Base-by-base conservation (phyloP, 805 yeast species). In the Debaryomyces prosopidis region DNA sequence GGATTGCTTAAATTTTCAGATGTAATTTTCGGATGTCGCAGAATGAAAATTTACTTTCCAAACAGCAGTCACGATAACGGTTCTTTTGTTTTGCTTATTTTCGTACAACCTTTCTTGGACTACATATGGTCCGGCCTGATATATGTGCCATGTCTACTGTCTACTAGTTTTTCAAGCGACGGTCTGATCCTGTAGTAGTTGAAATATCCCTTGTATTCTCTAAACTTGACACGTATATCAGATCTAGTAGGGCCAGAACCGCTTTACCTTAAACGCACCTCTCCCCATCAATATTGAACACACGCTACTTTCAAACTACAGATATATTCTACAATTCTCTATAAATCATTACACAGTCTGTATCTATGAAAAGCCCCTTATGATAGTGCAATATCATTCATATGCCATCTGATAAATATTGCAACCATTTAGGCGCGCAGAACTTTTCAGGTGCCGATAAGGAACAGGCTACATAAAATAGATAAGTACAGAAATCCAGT, bases 401-500 rank as follows among this genome's bases (percentile, higher is more conserved):
- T 7, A 14, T 2, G 33, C 33, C 16, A 30, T 30, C 16, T 30
- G 33, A 30, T 16, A 34, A 34, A 34, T 12, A 34, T 34, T 34
- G 37, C 37, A 34, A 18, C 37, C 37, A 34, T 34, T 18, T 34
- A 34, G 23, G 19, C 37, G 37, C 37, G 37, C 37, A 34, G 12
- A 34, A 3, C 7, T 23, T 18, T 18, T 19, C 43, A 31, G 43
- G 43, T 40, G 43, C 43, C 43, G 43, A 40, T 40, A 40, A 40
- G 43, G 14, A 40, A 18, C 6, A 30, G 14, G 37, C 16, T 30
- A 30, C 33, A 30, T 12, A 30, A 30, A n/a, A 30, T 30, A 30
- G 33, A 30, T 30, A 30, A 30, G 33, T 30, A 23, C 26, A 23
- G 6, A 23, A 4, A 23, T 7, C 26, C 10, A 7, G 26, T 4